phyloP scores from a whole-genome alignment of 2,329 filamentous ascomycete species.

The Teratosphaeria zuluensis region DNA sequence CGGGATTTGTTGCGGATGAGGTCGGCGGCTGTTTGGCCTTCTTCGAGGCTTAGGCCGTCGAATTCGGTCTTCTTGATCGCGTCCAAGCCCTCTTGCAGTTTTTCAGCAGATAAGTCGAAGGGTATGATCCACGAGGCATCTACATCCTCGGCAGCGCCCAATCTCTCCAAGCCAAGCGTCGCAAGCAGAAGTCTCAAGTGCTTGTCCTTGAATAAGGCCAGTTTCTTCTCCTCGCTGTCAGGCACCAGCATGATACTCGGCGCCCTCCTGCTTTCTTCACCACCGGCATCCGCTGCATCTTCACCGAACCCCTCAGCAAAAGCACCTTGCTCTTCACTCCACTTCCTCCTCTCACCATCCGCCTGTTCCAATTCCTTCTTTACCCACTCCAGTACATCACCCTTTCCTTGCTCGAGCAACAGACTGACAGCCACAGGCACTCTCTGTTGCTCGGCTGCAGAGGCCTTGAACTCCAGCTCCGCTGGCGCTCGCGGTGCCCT shows the following conservation, averaged over 20 bases:
- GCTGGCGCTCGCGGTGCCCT: conserved; percentile 61
- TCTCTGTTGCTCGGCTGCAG: conserved; percentile 53
- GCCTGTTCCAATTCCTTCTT: conserved; percentile 61
- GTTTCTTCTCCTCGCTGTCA: conserved; percentile 55
- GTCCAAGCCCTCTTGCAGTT: conserved; percentile 59
- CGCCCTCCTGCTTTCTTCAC: conserved; percentile 12
- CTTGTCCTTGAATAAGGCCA: conserved; percentile 79
- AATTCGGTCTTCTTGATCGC: conserved; percentile 70
- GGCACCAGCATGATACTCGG: conserved; percentile 50
- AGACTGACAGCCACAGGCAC: conserved; percentile 71
- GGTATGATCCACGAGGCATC: conserved; percentile 75
- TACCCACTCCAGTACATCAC: conserved; percentile 70
- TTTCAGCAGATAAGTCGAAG: conserved; percentile 50
- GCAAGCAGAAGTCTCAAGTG: conserved; percentile 78
- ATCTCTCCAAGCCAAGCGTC: conserved; percentile 59
- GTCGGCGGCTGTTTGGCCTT: conserved; percentile 63
- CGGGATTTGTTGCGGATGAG: conserved; percentile 62
- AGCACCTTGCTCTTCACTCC: conserved; percentile 63
- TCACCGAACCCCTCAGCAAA: conserved; percentile 33
- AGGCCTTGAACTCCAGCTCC: conserved; percentile 72
- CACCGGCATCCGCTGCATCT: conserved; percentile 6
- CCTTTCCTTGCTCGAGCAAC: conserved; percentile 69
- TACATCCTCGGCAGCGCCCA: conserved; percentile 58
- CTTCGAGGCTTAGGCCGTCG: conserved; percentile 65
- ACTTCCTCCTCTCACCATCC: conserved; percentile 62